phyloP scores from a whole-genome alignment of 306 rosid genomes.

The Vicia villosa region DNA sequence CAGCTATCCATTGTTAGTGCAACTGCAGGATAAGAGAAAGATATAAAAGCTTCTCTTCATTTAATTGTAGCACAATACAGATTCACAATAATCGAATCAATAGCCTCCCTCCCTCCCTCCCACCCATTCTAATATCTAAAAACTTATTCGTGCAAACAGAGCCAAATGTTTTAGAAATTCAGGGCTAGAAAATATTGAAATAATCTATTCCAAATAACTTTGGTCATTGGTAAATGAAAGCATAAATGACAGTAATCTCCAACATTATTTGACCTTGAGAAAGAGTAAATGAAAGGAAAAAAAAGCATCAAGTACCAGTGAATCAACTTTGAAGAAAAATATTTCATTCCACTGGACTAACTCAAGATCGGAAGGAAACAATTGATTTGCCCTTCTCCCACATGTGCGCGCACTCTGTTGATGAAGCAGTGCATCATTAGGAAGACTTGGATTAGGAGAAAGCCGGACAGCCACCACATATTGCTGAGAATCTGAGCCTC shows the following conservation, averaged over 20 bases:
- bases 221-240: conserved; percentile 24
- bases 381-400: conserved; percentile 64
- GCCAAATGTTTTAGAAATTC: conserved; percentile 6
- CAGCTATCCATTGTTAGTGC: background rate
- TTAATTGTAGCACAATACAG: background rate
- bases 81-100: background rate
- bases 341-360: conserved; percentile 91
- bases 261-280: background rate
- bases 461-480: conserved; percentile 77
- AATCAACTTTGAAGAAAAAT: conserved; percentile 90
- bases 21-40: background rate
- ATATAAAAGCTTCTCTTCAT: background rate
- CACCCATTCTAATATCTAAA: background rate
- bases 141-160: background rate
- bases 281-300: conserved; percentile 22
- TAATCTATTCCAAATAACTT: conserved; percentile 4
- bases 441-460: conserved; percentile 53
- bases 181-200: background rate
- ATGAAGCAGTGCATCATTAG: conserved; percentile 51
- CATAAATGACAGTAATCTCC: background rate
- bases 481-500: conserved; percentile 66
- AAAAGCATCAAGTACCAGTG: conserved; percentile 59
- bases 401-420: conserved; percentile 91
- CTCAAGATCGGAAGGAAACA: conserved; percentile 58
- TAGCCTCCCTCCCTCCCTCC: too few relatives aligned